These are phyloP conservation scores for Rhododendron simsii DNA, from an alignment of 148 eudicot species.

Conservation along the genomic window DNA sequence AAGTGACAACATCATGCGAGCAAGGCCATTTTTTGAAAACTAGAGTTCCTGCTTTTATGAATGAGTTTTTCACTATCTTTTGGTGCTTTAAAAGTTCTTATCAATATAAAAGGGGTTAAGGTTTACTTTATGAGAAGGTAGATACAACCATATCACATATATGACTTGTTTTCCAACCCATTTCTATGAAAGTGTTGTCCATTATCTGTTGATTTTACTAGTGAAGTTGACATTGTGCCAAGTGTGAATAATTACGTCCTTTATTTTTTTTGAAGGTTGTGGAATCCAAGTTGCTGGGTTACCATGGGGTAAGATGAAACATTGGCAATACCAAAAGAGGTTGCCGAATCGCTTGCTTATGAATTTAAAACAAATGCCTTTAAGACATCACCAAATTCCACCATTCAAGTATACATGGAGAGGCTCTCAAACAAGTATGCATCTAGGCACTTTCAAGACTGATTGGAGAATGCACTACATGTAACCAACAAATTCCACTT, in stretches of 20 bases:
- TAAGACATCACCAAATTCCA: slow-evolving; percentile 57
- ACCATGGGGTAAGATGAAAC: slow-evolving; percentile 64
- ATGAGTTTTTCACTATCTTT: too few relatives aligned
- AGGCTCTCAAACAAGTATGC: slow-evolving; percentile 79
- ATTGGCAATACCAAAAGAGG: slow-evolving; percentile 58
- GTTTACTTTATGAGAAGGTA: too few relatives aligned
- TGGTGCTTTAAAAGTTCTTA: too few relatives aligned
- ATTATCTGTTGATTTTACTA: neutral
- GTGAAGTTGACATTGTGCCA: neutral
- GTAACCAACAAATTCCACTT: neutral
- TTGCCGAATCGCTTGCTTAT: slow-evolving; percentile 51
- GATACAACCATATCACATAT: too few relatives aligned
- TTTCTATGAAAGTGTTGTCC: slow-evolving; percentile 41
- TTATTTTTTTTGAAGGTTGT: slow-evolving; percentile 42
- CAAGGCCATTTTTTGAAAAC: too few relatives aligned
- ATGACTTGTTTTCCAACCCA: too few relatives aligned
- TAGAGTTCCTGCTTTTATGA: too few relatives aligned
- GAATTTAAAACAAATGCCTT: slow-evolving; percentile 73
- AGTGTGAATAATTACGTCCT: neutral
- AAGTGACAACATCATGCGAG: too few relatives aligned
- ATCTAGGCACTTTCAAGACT: neutral
- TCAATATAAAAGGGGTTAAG: too few relatives aligned
- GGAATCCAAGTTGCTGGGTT: slow-evolving; percentile 69
- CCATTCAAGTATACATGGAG: slow-evolving; percentile 69
- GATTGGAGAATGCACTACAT: neutral